Conservation (phyloP, 2,329 filamentous ascomycete species). For the Nemania sp. region DNA sequence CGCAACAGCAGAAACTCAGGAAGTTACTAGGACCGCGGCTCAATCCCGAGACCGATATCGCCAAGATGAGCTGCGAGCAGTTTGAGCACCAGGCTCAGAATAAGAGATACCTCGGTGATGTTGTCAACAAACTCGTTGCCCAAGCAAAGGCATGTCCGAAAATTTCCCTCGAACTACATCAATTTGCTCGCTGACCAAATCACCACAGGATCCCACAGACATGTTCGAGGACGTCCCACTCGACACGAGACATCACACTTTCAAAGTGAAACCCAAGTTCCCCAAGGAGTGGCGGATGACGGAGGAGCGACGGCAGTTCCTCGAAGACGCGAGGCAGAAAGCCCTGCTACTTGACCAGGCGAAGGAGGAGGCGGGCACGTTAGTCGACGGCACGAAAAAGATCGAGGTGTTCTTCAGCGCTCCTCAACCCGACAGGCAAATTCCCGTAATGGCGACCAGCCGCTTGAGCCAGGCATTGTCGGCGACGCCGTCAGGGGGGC, state of each 20-base stretch:
- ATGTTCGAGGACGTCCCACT: slow-evolving; percentile 88
- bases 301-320: slow-evolving; percentile 64
- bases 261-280: slow-evolving; percentile 70
- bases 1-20: slow-evolving; percentile 78
- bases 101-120: slow-evolving; percentile 88
- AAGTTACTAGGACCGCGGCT: slow-evolving; percentile 86
- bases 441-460: too few species aligned
- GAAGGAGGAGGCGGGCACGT: slow-evolving; percentile 55
- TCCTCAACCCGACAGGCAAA: too few species aligned
- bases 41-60: slow-evolving; percentile 78
- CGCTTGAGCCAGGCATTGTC: slow-evolving; percentile 1
- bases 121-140: slow-evolving; percentile 72
- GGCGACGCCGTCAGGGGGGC: background rate
- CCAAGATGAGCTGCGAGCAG: slow-evolving; percentile 90
- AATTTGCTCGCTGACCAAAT: slow-evolving; percentile 17
- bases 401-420: slow-evolving; percentile 48
- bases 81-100: slow-evolving; percentile 92
- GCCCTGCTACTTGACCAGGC: slow-evolving; percentile 58
- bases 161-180: background rate
- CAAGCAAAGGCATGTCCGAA: slow-evolving; percentile 64
- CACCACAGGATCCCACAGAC: slow-evolving; percentile 67
- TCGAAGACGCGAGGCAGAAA: slow-evolving; percentile 64
- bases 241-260: slow-evolving; percentile 82
- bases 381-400: slow-evolving; percentile 62
- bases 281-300: slow-evolving; percentile 85